Base-by-base conservation (phyloP, 2,329 filamentous ascomycete species). In the Colletotrichum lindemuthianum region DNA sequence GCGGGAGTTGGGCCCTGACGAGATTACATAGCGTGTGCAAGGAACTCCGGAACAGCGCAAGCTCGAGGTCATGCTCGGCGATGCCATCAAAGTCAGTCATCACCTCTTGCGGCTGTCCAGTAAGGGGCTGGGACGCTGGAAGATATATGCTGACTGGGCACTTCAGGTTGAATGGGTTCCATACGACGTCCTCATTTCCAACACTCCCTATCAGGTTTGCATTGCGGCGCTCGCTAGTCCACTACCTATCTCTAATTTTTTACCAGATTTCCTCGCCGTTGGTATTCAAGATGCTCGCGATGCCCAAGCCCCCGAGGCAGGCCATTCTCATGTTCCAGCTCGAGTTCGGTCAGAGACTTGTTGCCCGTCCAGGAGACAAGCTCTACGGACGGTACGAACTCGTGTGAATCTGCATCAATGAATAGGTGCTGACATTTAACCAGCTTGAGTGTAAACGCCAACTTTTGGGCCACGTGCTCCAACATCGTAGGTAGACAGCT, bases 321-420 rank as follows among this genome's bases (percentile, higher is more conserved):
- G 94, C 91, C 71, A 88, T 98, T 69, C 92, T 98, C 79, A 97
- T 97, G 93, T 96, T 97, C 73, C 95, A 98, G 81, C 89, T 93
- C 73, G 95, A 98, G 79, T 97, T 97, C 73, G 94, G 94, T 15
- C 89, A 97, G 76, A 88, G 95, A 43, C 82, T 98, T 40, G 95
- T 96, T 60, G 96, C 96, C 12, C 90, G 90, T 48, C 92, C 95
- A 0, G 67, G 67, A 8, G 67, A 68, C 57, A 67, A 67, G 57
- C 67, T 68, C 10, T 68, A 68, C 10, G 88, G 88, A 90, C 8
- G 89, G 88, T 71, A 88, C 90, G 54, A 4, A 24, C 24, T 84
- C 82, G 32, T 85, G 65, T 15, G 41, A 45, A 82, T 12, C 9
- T 11, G 12, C 10, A 16, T 4, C 8, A 9, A 10, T 5, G 9